phyloP scores from a whole-genome alignment of 2,329 filamentous ascomycete species.

The Trichoderma sp. region DNA sequence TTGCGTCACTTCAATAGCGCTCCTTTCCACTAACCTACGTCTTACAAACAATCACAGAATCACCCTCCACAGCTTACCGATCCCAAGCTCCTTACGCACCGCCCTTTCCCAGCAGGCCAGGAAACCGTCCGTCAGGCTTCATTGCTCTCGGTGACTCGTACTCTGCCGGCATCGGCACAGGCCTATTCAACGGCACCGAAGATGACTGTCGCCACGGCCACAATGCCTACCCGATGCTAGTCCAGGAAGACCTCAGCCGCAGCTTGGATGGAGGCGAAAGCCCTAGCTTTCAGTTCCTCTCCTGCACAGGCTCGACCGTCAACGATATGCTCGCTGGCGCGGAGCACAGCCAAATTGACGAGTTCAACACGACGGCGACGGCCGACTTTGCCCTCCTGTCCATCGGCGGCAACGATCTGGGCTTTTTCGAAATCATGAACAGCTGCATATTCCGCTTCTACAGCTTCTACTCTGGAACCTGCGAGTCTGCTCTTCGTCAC shows the following conservation, averaged over 20 bases:
- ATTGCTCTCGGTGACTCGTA: constrained; percentile 47
- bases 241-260: constrained; percentile 36
- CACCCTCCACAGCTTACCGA: constrained; percentile 6
- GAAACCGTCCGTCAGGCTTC: constrained; percentile 33
- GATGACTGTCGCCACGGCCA: constrained; percentile 42
- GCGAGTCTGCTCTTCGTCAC: constrained; percentile 38
- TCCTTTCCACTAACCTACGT: background rate
- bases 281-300: constrained; percentile 42
- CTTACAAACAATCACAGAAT: background rate
- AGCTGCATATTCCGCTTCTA: constrained; percentile 51
- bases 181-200: constrained; percentile 37
- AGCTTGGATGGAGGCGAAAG: background rate
- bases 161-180: constrained; percentile 48
- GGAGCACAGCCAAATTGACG: constrained; percentile 41
- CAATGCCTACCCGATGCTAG: constrained; percentile 42
- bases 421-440: constrained; percentile 50
- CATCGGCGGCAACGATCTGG: constrained; percentile 49
- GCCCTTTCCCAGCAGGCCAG: constrained; percentile 17
- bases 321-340: constrained; percentile 38
- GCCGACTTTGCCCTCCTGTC: constrained; percentile 45
- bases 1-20: background rate
- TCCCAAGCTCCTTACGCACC: background rate
- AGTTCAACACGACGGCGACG: constrained; percentile 37
- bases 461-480: constrained; percentile 47
- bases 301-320: constrained; percentile 46